Conservation (phyloP, 805 yeast genomes). For the Saccharomycopsis fibuligera region DNA sequence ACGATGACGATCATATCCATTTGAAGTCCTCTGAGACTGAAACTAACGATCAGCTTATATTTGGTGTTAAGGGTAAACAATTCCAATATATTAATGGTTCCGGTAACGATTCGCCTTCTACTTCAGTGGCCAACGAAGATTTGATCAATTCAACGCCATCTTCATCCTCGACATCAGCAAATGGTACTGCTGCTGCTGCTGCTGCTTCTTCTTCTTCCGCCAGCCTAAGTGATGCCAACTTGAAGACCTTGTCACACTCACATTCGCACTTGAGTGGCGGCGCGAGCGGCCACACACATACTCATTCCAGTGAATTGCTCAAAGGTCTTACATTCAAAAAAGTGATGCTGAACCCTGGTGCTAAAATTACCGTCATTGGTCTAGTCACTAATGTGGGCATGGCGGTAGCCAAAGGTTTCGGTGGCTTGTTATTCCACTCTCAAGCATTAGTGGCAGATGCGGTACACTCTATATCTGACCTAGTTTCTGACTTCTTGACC, state of each 20-base stretch:
- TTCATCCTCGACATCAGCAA: too few species aligned
- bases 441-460: conserved; percentile 94
- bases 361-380: conserved; percentile 89
- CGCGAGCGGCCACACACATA: conserved; percentile 26
- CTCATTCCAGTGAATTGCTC: conserved; percentile 26
- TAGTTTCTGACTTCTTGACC: conserved; percentile 84
- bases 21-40: conserved; percentile 38
- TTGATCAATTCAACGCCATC: not conserved
- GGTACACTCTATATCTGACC: conserved; percentile 84
- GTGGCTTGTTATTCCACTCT: conserved; percentile 90
- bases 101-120: conserved; percentile 13
- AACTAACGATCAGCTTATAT: conserved; percentile 32
- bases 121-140: conserved; percentile 4
- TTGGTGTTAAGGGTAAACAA: conserved; percentile 26
- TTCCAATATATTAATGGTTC: conserved; percentile 19
- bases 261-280: conserved; percentile 11
- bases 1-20: conserved; percentile 39
- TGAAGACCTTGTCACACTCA: not conserved
- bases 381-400: conserved; percentile 74
- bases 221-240: not conserved
- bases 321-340: conserved; percentile 15
- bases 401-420: conserved; percentile 81
- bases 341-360: conserved; percentile 60
- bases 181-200: not conserved
- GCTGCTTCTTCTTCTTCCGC: not conserved